Conservation (phyloP, 1,284 basidiomycete genomes). For the Cystobasidiaceae sp. region DNA sequence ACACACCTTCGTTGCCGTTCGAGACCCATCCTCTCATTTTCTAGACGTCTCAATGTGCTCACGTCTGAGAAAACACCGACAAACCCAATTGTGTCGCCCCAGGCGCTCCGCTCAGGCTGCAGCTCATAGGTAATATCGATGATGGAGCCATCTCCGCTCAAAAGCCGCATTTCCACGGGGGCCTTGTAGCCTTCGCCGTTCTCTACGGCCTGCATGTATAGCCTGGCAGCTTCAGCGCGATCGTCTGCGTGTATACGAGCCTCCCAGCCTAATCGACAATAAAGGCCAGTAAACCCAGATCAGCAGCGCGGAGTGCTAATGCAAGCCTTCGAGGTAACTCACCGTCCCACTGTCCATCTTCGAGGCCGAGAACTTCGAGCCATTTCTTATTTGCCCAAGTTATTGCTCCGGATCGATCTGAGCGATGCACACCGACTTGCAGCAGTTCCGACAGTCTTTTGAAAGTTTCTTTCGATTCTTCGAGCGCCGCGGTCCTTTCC, state of each 20-base stretch:
- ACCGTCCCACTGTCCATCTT: slow-evolving; percentile 19
- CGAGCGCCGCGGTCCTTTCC: slow-evolving; percentile 40
- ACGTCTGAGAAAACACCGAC: slow-evolving; percentile 42
- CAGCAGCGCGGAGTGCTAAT: background rate
- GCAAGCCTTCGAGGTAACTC: background rate
- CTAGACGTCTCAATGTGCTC: slow-evolving; percentile 28
- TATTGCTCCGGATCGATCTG: slow-evolving; percentile 32
- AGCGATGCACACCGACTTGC: slow-evolving; percentile 41
- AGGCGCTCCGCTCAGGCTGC: slow-evolving; percentile 11
- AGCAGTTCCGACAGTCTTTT: slow-evolving; percentile 38
- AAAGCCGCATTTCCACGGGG: slow-evolving; percentile 28
- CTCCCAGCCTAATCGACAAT: slow-evolving; percentile 18
- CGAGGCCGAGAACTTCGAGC: slow-evolving; percentile 8
- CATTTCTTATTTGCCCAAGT: slow-evolving; percentile 31
- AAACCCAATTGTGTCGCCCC: slow-evolving; percentile 31
- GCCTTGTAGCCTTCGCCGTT: slow-evolving; percentile 31
- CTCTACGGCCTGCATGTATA: slow-evolving; percentile 30
- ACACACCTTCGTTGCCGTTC: slow-evolving; percentile 9
- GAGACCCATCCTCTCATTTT: slow-evolving; percentile 18
- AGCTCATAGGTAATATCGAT: slow-evolving; percentile 29
- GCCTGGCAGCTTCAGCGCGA: background rate
- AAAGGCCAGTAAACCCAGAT: background rate
- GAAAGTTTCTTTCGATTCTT: slow-evolving; percentile 41
- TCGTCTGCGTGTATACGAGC: slow-evolving; percentile 15
- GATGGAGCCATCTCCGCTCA: background rate